Base-by-base conservation (phyloP, 257 asterid genomes). In the Solanum habrochaites region DNA sequence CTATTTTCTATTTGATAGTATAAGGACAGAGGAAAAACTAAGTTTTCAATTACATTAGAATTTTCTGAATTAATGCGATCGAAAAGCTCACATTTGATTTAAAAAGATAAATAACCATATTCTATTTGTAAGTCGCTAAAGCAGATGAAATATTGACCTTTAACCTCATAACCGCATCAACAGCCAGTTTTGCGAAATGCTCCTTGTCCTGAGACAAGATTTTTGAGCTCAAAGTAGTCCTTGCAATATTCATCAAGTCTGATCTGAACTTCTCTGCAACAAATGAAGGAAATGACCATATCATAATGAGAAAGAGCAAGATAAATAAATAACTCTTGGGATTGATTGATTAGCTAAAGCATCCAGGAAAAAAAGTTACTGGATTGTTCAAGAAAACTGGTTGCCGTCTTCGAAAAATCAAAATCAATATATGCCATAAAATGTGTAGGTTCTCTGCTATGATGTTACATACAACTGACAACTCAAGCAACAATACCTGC, bases 171-270 rank as follows among this genome's bases (percentile, higher is more conserved):
- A 96, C 99, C 15, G 99, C 99, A 89, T 95, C 99, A 86, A 95
- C 97, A 56, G 97, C 98, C 71, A 96, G 91, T 88, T 89, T 90
- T 9, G 95, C 97, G 92, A 96, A 96, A 91, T 94, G 97, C 85
- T 93, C 98, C 92, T 95, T 95, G 90, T 96, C 98, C 89, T 95
- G 99, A 73, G 99, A 94, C 86, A 95, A 93, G 88, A 96, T 95
- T 88, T 96, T 96, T 88, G 99, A 95, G 83, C 99, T 96, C 94
- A 96, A 90, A 67, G 99, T 96, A 88, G 99, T 96, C 98, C 88
- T 95, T 49, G 98, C 98, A 78, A 96, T 95, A 92, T 94, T 95
- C 97, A 96, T 90, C 87, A 96, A 87, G 90, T 96, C 99, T 0
- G 83, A 86, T 85, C 91, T 91, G 89, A 95, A 96, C 90, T 93